Base-by-base conservation (phyloP, 257 asterid genomes). In the Solanum sejunctum region DNA sequence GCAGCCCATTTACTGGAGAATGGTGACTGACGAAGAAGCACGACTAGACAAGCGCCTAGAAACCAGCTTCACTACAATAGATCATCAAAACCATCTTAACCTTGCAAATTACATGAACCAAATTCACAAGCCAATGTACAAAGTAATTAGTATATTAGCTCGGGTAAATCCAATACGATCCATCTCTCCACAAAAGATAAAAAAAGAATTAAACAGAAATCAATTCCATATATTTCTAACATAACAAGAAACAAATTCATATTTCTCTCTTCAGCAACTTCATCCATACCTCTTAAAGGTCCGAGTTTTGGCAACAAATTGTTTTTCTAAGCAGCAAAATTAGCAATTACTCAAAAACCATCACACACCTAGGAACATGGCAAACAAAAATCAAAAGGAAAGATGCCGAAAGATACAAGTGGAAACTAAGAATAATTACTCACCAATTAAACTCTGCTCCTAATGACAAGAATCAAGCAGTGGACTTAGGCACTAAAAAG, bases 1-100 rank as follows among this genome's bases (percentile, higher is more conserved):
- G 90, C 99, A 97, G 91, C 99, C 99, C 99, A 97, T 97, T 89
- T 91, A 89, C 86, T 10, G 89, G 81, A 87, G 88, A 64, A 55
- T 73, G 85, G 49, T 47, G 49, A 58, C 26, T 63, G 23, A 39
- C 45, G 86, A 88, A 87, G 89, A 89, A 88, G 91, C 90, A 85
- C 87, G 84, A 71, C 88, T 84, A 84, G 87, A 86, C 86, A 84
- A 57, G 89, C 72, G 86, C 85, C 90, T 86, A 89, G 85, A 63
- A 86, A 91, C 92, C 86, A 89, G 88, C 93, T 91, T 90, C 93
- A 87, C 92, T 89, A 87, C 89, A 92, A 92, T 86, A 90, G 80
- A 91, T 88, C 89, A 92, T 72, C 91, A 92, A 91, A 93, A 93
- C 85, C 90, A 93, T 91, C 97, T 86, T 90, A 89, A 92, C 91